Conservation (phyloP, 169 alveolate genomes). For the Babesia microti region DNA sequence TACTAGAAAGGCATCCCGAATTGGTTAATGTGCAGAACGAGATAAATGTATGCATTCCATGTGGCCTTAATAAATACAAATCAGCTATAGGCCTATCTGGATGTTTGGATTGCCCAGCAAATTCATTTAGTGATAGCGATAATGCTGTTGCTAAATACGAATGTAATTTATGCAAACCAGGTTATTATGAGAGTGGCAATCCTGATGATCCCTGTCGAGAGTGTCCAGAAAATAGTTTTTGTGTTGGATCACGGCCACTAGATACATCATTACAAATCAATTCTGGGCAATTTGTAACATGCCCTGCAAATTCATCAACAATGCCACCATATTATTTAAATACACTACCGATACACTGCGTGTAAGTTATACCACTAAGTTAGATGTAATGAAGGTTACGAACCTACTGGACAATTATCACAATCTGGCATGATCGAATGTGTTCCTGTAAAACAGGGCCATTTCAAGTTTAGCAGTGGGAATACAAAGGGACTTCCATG, state of each 20-base stretch:
- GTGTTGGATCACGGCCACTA: slow-evolving; percentile 63
- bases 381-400: slow-evolving; percentile 52
- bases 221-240: slow-evolving; percentile 59
- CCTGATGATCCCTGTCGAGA: slow-evolving; percentile 44
- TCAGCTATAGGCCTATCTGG: slow-evolving; percentile 7
- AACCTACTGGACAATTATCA: slow-evolving; percentile 5
- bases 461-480: slow-evolving; percentile 56
- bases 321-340: slow-evolving; percentile 49
- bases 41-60: slow-evolving; percentile 24
- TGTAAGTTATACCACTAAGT: slow-evolving; percentile 32
- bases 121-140: slow-evolving; percentile 27
- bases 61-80: slow-evolving; percentile 18
- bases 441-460: slow-evolving; percentile 38
- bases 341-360: slow-evolving; percentile 41
- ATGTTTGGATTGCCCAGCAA: slow-evolving; percentile 29
- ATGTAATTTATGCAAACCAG: slow-evolving; percentile 57
- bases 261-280: slow-evolving; percentile 23
- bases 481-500: slow-evolving; percentile 47
- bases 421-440: slow-evolving; percentile 13
- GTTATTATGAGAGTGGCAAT: slow-evolving; percentile 52
- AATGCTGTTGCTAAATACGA: slow-evolving; percentile 16
- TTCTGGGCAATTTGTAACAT: slow-evolving; percentile 48
- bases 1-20: slow-evolving; percentile 1
- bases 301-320: slow-evolving; percentile 56
- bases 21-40: slow-evolving; percentile 5